Conservation (phyloP, 805 yeast species). For the Candida xiaguanensis region DNA sequence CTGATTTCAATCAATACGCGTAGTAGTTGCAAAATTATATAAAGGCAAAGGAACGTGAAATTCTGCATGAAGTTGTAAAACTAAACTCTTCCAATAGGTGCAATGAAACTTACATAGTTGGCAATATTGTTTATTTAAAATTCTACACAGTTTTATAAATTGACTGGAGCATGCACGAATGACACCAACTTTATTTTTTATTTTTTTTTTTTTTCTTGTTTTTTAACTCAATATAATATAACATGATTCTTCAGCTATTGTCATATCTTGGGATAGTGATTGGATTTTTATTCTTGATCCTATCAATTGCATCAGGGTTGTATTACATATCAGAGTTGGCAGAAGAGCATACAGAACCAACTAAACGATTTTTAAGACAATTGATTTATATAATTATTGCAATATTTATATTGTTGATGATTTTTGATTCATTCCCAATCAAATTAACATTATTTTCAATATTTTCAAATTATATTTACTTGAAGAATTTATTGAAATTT, state of each 20-base stretch:
- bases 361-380: slow-evolving; percentile 64
- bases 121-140: no score
- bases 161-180: no score
- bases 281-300: slow-evolving; percentile 39
- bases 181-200: neutral
- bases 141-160: no score
- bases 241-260: slow-evolving; percentile 38
- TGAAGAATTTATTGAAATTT: slow-evolving; percentile 73
- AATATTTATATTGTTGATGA: slow-evolving; percentile 51
- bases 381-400: slow-evolving; percentile 61
- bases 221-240: neutral
- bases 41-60: no score
- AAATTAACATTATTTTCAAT: slow-evolving; percentile 64
- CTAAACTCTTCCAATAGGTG: no score
- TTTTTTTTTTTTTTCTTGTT: neutral
- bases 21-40: no score
- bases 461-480: slow-evolving; percentile 66
- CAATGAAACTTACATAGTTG: no score
- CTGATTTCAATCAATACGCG: neutral
- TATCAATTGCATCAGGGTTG: slow-evolving; percentile 80
- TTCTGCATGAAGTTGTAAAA: no score
- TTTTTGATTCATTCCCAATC: slow-evolving; percentile 80
- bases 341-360: slow-evolving; percentile 87
- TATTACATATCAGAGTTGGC: slow-evolving; percentile 89
- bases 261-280: slow-evolving; percentile 35